phyloP scores from a whole-genome alignment of 305 asterid species.

The Fraxinus albicans region DNA sequence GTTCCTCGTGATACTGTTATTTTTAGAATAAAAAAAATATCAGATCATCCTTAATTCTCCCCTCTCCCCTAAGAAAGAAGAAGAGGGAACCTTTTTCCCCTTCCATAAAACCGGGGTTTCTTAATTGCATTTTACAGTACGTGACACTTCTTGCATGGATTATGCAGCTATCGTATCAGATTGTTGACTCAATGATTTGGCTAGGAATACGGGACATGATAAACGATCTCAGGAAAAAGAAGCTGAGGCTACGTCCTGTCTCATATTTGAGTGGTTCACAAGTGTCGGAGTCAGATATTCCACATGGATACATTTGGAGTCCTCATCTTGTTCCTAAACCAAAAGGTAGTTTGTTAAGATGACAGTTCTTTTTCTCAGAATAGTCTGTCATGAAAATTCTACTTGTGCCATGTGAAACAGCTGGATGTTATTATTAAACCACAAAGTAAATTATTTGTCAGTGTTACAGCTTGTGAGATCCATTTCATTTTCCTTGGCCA shows the following conservation, averaged over 20 bases:
- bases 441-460: not conserved
- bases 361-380: constrained; percentile 21
- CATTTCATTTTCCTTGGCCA: not conserved
- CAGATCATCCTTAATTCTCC: not conserved
- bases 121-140: constrained; percentile 5
- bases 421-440: constrained; percentile 10
- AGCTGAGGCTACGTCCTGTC: constrained; percentile 83
- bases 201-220: constrained; percentile 95
- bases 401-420: constrained; percentile 6
- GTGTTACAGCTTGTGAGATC: constrained; percentile 6
- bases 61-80: not conserved
- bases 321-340: constrained; percentile 99
- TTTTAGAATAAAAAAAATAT: not conserved
- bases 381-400: not conserved
- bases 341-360: constrained; percentile 56
- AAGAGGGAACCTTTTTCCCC: not conserved
- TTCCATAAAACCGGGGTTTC: not conserved
- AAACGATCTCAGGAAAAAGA: constrained; percentile 86
- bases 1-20: constrained; percentile 7
- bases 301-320: constrained; percentile 98
- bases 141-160: constrained; percentile 33
- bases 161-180: constrained; percentile 95
- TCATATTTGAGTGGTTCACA: constrained; percentile 91
- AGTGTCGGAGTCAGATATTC: constrained; percentile 74
- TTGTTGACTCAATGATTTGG: constrained; percentile 95